A percentile compares a stretch with the other conserved stretches of the same genome.
Conservation (phyloP, 257 asterid species). For the Petunia secreta region DNA sequence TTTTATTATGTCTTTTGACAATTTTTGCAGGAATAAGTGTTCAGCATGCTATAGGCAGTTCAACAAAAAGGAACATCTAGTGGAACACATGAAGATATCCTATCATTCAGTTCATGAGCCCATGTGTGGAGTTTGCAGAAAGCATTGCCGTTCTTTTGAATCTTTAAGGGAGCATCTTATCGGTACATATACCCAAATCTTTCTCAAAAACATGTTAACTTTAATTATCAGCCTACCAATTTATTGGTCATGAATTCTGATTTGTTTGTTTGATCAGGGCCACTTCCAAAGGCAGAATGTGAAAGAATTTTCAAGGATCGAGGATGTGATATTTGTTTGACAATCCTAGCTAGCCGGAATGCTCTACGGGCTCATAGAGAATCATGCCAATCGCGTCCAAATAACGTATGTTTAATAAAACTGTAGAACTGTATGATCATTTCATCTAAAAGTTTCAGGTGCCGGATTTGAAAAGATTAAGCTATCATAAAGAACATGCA, state of each 20-base stretch:
- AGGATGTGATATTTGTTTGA: constrained; percentile 78
- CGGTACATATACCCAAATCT: constrained; percentile 44
- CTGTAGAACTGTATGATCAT: background rate
- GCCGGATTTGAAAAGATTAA: too few relatives aligned
- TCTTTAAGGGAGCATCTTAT: constrained; percentile 93
- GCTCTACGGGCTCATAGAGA: constrained; percentile 62
- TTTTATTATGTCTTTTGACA: background rate
- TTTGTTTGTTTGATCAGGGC: constrained; percentile 49
- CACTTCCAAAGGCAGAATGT: constrained; percentile 91
- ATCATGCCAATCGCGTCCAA: constrained; percentile 69
- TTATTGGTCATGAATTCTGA: background rate
- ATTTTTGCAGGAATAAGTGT: constrained; percentile 71
- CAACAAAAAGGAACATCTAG: constrained; percentile 87
- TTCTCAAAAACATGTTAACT: background rate
- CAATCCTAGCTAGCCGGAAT: constrained; percentile 50
- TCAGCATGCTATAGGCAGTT: constrained; percentile 91
- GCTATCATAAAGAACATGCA: too few relatives aligned
- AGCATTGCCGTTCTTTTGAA: constrained; percentile 90
- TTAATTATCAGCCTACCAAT: constrained; percentile 4
- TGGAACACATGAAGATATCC: constrained; percentile 85
- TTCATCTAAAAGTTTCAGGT: background rate
- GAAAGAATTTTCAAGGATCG: constrained; percentile 85
- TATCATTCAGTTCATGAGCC: constrained; percentile 91
- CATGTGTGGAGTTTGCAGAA: constrained; percentile 70
- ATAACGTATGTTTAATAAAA: constrained; percentile 26